Conservation (phyloP, 2,329 filamentous ascomycete genomes). For the Trichoderma semiorbis region DNA sequence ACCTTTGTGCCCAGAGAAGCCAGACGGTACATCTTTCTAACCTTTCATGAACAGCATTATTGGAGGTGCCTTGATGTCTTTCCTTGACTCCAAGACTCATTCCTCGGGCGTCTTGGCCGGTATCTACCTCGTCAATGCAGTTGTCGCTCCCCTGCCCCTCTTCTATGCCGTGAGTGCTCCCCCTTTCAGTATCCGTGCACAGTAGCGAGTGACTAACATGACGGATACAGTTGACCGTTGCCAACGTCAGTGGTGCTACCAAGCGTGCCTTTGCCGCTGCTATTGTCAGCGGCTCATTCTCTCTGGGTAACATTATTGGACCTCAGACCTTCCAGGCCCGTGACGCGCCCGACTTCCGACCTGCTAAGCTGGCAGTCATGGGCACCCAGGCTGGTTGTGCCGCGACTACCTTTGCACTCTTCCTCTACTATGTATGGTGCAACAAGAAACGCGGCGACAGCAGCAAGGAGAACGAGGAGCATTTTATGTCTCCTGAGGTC, state of each 20-base stretch:
- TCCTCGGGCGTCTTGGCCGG: conserved; percentile 45
- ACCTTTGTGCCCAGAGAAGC: background rate
- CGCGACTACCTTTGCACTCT: conserved; percentile 41
- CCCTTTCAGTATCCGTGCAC: background rate
- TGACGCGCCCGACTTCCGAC: conserved; percentile 50
- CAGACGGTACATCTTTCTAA: background rate
- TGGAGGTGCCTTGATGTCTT: conserved; percentile 52
- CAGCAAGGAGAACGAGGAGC: conserved; percentile 37
- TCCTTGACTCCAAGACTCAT: conserved; percentile 42
- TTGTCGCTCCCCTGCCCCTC: conserved; percentile 43
- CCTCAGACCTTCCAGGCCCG: conserved; percentile 53
- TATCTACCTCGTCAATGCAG: conserved; percentile 50
- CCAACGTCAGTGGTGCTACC: conserved; percentile 50
- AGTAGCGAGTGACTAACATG: background rate
- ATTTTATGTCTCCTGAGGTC: conserved; percentile 39
- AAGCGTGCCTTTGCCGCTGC: conserved; percentile 51
- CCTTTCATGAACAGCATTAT: conserved; percentile 34
- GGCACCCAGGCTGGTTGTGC: conserved; percentile 46
- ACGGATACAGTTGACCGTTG: conserved; percentile 41
- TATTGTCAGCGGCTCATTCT: conserved; percentile 48
- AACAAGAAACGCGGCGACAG: conserved; percentile 38
- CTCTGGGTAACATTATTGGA: conserved; percentile 54
- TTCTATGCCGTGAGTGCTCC: conserved; percentile 41
- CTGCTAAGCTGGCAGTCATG: conserved; percentile 54
- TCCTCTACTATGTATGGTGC: conserved; percentile 49